Evolutionary conservation across 23 red algal genomes (phyloP), one percentile per base, ranked within the genome.

Genomic region (Rhodosorus marinus): DNA sequence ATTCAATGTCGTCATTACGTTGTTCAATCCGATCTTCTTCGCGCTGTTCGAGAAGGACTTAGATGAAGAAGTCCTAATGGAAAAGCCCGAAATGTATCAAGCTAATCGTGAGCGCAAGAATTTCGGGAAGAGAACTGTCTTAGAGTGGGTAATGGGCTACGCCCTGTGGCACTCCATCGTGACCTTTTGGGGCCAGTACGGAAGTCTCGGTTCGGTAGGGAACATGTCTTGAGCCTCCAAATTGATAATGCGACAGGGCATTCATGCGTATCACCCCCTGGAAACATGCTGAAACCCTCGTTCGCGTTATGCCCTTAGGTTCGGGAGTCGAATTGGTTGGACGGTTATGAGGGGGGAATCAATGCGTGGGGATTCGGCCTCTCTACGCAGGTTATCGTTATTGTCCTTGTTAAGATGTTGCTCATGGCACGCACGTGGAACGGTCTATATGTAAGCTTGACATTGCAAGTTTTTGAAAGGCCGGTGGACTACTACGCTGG

Each of bases 41-140:
- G 83, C 74, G 15, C 56, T 81, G 11, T 92, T 92, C 70, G 83
- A 92, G 59, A 60, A 69, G 21, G 83, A 92, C 38, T 46, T 92
- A 24, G 63, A 74, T 20, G 83, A 62, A 25, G 31, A 42, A 2
- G 81, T 75, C 1, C 53, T 92, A 21, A 27, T 72, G n/a, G 31
- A 57, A 19, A 70, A 74, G 41, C 83, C 83, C 0, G 43, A 26
- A 31, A 68, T 74, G 0, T 92, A 92, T 46, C 29, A 36, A 8
- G 66, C 55, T 26, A 73, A 84, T 58, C 53, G 67, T 6, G 57
- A 58, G 47, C 46, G 71, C 22, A 29, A 38, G 28, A 52, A 75
- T 8, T 64, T 84, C 29, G 60, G 47, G 29, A 30, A 57, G 29
- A 46, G 57, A 45, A 74, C 65, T 33, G 65, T 84, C 15, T 9